Conservation (phyloP, 805 yeast species). For the Lipomyces anomalus region DNA sequence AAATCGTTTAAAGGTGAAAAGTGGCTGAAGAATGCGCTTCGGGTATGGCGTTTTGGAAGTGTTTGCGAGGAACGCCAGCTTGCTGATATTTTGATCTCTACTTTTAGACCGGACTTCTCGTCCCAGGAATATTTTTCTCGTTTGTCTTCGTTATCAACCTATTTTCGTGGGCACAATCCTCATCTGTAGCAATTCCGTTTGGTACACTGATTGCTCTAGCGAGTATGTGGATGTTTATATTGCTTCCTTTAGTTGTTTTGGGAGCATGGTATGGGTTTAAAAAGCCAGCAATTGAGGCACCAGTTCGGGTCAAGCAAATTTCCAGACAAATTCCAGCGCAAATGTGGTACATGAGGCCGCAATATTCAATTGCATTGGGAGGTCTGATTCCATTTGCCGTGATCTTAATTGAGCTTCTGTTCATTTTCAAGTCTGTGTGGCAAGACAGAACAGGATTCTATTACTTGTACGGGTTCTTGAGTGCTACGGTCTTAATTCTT, state of each 20-base stretch:
- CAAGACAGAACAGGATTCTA: constrained; percentile 71
- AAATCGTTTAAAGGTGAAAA: constrained; percentile 46
- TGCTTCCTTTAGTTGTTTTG: constrained; percentile 65
- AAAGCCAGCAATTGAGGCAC: constrained; percentile 23
- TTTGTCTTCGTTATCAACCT: constrained; percentile 54
- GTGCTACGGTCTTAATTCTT: constrained; percentile 54
- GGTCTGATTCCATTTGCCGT: constrained; percentile 77
- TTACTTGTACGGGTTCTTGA: constrained; percentile 72
- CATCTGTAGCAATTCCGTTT: constrained; percentile 73
- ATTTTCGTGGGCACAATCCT: constrained; percentile 69
- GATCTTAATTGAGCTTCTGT: constrained; percentile 70
- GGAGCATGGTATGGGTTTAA: constrained; percentile 50
- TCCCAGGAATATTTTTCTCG: constrained; percentile 40
- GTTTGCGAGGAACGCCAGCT: too few species aligned
- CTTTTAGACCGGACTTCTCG: constrained; percentile 28
- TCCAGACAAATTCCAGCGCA: constrained; percentile 33
- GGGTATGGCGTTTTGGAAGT: constrained; percentile 28
- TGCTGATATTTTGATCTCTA: too few species aligned
- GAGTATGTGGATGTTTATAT: constrained; percentile 55
- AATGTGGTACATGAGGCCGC: constrained; percentile 15
- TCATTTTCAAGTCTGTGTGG: constrained; percentile 73
- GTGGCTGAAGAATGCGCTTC: constrained; percentile 32
- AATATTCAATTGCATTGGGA: constrained; percentile 38
- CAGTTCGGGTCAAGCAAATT: constrained; percentile 28
- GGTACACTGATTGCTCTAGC: constrained; percentile 61